Evolutionary conservation across 2,329 filamentous ascomycete species (phyloP).

Genomic region (Pleurostoma richardsiae): DNA sequence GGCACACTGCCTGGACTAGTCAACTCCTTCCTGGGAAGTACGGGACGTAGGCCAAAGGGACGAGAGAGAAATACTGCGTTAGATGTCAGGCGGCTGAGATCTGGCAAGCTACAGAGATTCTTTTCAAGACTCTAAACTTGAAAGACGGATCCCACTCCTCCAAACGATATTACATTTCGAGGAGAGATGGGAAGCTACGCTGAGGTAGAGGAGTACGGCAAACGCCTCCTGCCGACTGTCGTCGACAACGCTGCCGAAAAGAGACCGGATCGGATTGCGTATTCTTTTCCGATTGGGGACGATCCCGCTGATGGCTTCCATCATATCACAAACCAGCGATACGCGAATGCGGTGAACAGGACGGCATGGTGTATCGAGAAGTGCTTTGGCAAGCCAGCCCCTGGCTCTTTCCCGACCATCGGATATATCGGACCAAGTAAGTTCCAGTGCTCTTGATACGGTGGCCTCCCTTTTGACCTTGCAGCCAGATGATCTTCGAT

Average conservation of each 20-base stretch:
- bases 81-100: too few relatives aligned
- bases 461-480: not conserved
- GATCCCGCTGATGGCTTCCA: not conserved
- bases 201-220: constrained; percentile 3
- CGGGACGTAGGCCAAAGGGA: too few relatives aligned
- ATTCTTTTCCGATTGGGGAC: not conserved
- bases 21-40: too few relatives aligned
- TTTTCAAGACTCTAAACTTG: too few relatives aligned
- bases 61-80: too few relatives aligned
- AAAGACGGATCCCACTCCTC: too few relatives aligned
- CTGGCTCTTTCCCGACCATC: constrained; percentile 6
- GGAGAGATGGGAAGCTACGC: not conserved
- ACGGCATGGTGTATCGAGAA: constrained; percentile 6
- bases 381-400: constrained; percentile 5
- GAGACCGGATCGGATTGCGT: not conserved
- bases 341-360: constrained; percentile 8
- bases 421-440: constrained; percentile 8
- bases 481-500: constrained; percentile 5
- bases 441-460: not conserved
- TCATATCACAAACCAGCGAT: not conserved
- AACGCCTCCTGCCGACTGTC: constrained; percentile 7
- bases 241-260: constrained; percentile 6
- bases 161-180: not conserved
- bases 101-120: too few relatives aligned
- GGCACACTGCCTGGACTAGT: too few relatives aligned